phyloP scores from a whole-genome alignment of 192 early-diverging fungal genomes.

The Pecoramyces ruminantium region DNA sequence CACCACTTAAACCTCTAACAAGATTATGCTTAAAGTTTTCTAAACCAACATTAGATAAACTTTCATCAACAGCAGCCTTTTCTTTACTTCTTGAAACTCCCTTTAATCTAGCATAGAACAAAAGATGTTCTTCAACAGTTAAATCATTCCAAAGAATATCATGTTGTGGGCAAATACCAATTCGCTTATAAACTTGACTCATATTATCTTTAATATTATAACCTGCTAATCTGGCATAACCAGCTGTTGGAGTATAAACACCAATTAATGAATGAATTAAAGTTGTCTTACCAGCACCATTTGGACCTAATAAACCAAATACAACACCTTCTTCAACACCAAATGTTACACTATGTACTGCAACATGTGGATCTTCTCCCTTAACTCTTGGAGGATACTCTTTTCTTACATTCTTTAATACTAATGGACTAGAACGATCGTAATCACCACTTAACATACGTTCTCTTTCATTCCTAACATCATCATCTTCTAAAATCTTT shows the following conservation, averaged over 20 bases:
- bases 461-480: conserved; percentile 39
- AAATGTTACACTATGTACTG: conserved; percentile 49
- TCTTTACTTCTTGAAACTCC: too few relatives aligned
- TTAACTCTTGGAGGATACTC: conserved; percentile 19
- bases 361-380: conserved; percentile 20
- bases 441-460: conserved; percentile 22
- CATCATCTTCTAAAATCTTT: conserved; percentile 25
- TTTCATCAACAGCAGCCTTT: too few relatives aligned
- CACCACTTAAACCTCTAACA: too few relatives aligned
- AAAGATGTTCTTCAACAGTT: too few relatives aligned
- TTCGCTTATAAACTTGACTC: conserved; percentile 21
- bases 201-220: conserved; percentile 31
- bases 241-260: conserved; percentile 30
- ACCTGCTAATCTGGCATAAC: conserved; percentile 33
- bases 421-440: conserved; percentile 20
- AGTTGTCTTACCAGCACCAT: conserved; percentile 33
- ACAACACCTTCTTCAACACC: conserved; percentile 35
- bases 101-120: too few relatives aligned
- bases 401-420: conserved; percentile 37
- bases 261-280: conserved; percentile 55
- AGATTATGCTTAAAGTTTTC: too few relatives aligned
- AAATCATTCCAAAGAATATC: too few relatives aligned
- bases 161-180: background rate
- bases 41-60: too few relatives aligned
- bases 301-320: conserved; percentile 45